Base-by-base conservation (phyloP, 179 eudicot genomes). In the Spergularia azorica region DNA sequence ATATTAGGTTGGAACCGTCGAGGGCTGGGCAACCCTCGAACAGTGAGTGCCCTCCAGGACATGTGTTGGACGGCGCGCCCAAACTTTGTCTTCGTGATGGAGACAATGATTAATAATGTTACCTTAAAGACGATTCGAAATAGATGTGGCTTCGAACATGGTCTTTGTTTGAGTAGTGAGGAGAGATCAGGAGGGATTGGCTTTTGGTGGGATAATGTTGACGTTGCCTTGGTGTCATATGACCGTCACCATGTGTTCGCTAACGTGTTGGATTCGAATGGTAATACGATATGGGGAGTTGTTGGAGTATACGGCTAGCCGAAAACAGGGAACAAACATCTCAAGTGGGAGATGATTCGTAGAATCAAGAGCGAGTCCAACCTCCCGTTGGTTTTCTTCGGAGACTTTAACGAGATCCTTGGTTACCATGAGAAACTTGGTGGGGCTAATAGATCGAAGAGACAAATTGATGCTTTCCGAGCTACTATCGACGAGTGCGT, bases 321-420 rank as follows among this genome's bases (percentile, higher is more conserved):
- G 0, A 17, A 64, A 12, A 4, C 9, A 3, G 36, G 9, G 0
- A 0, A 15, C 0, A 64, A 5, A 38, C 7, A 64, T 4, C 2
- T 4, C 1, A 64, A 46, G 0, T 64, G 68, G 68, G 9, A 4
- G 0, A 8, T 64, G 0, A 14, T 64, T 7, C 1, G 68, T 2
- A 36, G 18, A 1, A 0, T 64, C 2, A 38, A 1, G 6, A 11
- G 8, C 0, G 1, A 1, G 0, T 3, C 1, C 0, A 5, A 6
- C 0, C 4, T 20, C 3, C 50, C 20, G 1, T 0, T 15, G 9
- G 2, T 36, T 0, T 9, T 38, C 9, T 64, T 64, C 39, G 68
- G 68, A 1, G 68, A 64, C 21, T 21, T 21, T 21, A 21, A 21
- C 21, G 21, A 21, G 21, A 21, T 21, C 21, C 21, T 21, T 21